phyloP scores from a whole-genome alignment of 2,329 filamentous ascomycete genomes.

The Talaromyces piceae region DNA sequence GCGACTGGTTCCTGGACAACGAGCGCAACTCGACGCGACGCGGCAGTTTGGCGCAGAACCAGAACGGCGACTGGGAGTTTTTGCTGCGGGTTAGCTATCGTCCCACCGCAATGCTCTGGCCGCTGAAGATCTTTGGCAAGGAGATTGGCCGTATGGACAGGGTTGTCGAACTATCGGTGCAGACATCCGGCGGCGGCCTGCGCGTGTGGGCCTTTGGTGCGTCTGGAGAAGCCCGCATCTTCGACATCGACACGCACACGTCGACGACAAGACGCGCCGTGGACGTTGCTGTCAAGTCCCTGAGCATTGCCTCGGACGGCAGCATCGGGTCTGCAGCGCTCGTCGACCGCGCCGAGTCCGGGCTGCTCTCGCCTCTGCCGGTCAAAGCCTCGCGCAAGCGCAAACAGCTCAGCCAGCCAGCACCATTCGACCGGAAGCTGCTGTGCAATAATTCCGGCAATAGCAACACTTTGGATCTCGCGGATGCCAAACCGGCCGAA shows the following conservation, averaged over 20 bases:
- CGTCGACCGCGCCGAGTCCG: conserved; percentile 13
- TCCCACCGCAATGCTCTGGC: conserved; percentile 38
- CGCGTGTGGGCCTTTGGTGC: conserved; percentile 47
- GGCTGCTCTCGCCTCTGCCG: conserved; percentile 5
- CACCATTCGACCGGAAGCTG: conserved; percentile 17
- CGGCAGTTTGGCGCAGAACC: conserved; percentile 26
- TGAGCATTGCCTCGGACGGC: conserved; percentile 22
- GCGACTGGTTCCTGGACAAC: conserved; percentile 26
- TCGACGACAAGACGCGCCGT: conserved; percentile 11
- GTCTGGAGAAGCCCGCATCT: conserved; percentile 38
- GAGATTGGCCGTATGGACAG: conserved; percentile 40
- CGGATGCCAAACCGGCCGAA: not conserved
- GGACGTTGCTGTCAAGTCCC: conserved; percentile 18
- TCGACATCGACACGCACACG: conserved; percentile 37
- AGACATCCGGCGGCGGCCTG: conserved; percentile 36
- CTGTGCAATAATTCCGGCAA: conserved; percentile 5
- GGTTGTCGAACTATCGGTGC: conserved; percentile 45
- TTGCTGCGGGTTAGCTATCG: conserved; percentile 28
- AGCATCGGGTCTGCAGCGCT: conserved; percentile 16
- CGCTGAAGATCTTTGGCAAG: conserved; percentile 44
- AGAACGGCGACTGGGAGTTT: conserved; percentile 36
- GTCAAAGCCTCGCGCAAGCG: conserved; percentile 20
- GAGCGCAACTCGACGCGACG: conserved; percentile 20
- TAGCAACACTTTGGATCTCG: not conserved
- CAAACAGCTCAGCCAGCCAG: conserved; percentile 16